Conservation (phyloP, 192 early-diverging fungal genomes). For the Spizellomyces punctatus region DNA sequence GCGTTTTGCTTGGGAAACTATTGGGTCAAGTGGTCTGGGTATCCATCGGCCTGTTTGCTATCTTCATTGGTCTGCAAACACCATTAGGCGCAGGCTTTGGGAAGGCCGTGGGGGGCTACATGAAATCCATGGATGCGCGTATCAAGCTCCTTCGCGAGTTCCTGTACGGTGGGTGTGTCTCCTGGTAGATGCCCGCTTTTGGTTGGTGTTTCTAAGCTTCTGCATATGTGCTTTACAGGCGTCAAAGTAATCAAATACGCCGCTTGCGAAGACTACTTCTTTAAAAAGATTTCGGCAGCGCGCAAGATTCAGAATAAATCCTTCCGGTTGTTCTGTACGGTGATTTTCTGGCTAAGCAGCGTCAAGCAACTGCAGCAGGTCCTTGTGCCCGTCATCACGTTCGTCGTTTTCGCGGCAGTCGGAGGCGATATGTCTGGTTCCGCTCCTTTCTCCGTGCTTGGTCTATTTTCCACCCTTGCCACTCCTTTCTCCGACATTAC, state of each 20-base stretch:
- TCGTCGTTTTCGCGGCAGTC: slow-evolving; percentile 12
- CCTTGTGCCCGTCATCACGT: slow-evolving; percentile 18
- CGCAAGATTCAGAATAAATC: slow-evolving; percentile 8
- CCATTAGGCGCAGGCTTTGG: slow-evolving; percentile 3
- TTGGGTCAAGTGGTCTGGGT: slow-evolving; percentile 6
- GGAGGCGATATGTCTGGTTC: slow-evolving; percentile 4
- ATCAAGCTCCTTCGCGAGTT: slow-evolving; percentile 34
- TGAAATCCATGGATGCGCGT: slow-evolving; percentile 26
- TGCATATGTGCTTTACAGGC: too few relatives aligned
- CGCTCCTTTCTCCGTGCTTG: too few relatives aligned
- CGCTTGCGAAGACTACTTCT: slow-evolving; percentile 31
- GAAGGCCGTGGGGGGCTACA: neutral
- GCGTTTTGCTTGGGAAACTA: slow-evolving; percentile 1
- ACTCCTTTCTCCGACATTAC: too few relatives aligned
- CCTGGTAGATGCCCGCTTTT: too few relatives aligned
- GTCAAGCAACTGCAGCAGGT: slow-evolving; percentile 17
- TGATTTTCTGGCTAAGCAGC: slow-evolving; percentile 2
- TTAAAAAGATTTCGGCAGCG: slow-evolving; percentile 16
- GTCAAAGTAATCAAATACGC: slow-evolving; percentile 40
- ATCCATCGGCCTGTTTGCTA: slow-evolving; percentile 9
- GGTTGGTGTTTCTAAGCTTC: too few relatives aligned
- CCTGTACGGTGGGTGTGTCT: slow-evolving; percentile 31
- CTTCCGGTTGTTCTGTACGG: slow-evolving; percentile 5
- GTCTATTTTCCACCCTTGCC: too few relatives aligned
- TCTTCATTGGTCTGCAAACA: slow-evolving; percentile 1